Base-by-base conservation (phyloP, 1,284 basidiomycete species). In the Rhodotorula glutinis region DNA sequence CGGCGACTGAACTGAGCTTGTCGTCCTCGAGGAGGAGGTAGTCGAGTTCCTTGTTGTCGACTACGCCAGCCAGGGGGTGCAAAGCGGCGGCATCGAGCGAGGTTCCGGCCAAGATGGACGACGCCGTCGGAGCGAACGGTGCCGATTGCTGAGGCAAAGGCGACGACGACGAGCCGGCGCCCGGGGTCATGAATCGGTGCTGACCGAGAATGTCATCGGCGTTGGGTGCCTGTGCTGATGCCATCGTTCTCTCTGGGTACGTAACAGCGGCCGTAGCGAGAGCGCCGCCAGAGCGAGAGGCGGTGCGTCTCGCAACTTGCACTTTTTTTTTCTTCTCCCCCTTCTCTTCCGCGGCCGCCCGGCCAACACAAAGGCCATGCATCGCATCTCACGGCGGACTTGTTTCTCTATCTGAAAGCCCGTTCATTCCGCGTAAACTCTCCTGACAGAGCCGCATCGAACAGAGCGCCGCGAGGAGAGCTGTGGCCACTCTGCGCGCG, bases 1-100 rank as follows among this genome's bases (percentile, higher is more conserved):
- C 91, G 78, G 90, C 89, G 74, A 94, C 82, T 67, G 91, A 87
- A 80, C 82, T 89, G 77, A 89, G 86, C 83, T 95, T 92, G 82
- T 94, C 90, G 81, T 98, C 91, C 75, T 98, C 91, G 71, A 98
- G 83, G 76, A 90, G 83, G 68, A 98, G 82, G 81, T 95, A 94
- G 81, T 96, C 92, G 75, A 96, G 82, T 38, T 75, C 75, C 81
- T 91, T 89, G 58, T 79, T 79, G 72, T 90, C 87, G 43, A 73
- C 64, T 67, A 96, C 82, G 61, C 88, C 87, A 56, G 93, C 92
- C 77, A 96, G 82, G 67, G 93, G 93, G 78, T 97, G 93, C 67
- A 96, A 83, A 81, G 87, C 87, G 66, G 91, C 85, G 60, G 92
- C 90, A 81, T 95, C 92, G 81, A 92, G 92, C 9, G 86, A 86